phyloP scores from a whole-genome alignment of 108 stramenopile genomes.

The Cyclotella baltica region DNA sequence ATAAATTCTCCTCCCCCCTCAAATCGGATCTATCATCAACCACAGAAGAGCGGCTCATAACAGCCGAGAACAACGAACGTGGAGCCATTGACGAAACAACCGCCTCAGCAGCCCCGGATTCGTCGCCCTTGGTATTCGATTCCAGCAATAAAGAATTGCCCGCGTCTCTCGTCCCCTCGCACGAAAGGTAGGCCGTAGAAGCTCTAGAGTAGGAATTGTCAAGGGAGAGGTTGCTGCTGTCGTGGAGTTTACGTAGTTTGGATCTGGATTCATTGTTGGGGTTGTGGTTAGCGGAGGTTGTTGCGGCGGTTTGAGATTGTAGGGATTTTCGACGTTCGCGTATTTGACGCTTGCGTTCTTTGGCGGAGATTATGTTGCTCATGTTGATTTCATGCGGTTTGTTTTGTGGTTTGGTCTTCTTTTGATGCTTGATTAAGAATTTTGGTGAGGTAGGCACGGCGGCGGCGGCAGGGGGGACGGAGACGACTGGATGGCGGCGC shows the following conservation, averaged over 20 bases:
- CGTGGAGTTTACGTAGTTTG: background rate
- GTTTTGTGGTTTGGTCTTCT: background rate
- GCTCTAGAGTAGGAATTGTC: slow-evolving; percentile 2
- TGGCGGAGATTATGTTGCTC: slow-evolving; percentile 27
- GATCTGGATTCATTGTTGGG: no score
- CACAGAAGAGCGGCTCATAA: slow-evolving; percentile 29
- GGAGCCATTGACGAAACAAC: background rate
- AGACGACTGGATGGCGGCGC: no score
- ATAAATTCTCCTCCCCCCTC: background rate
- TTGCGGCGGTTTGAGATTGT: background rate
- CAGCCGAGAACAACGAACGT: slow-evolving; percentile 34
- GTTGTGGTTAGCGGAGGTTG: no score
- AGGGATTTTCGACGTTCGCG: slow-evolving; percentile 27
- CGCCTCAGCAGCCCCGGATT: background rate
- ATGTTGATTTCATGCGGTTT: background rate
- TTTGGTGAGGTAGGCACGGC: no score
- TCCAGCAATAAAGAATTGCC: background rate
- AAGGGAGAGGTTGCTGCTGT: background rate
- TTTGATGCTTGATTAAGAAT: no score
- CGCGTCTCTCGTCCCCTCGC: background rate
- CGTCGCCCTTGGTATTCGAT: background rate
- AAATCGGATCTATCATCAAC: background rate
- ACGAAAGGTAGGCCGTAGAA: slow-evolving; percentile 2
- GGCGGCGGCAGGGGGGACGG: no score
- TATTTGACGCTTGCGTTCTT: slow-evolving; percentile 42